phyloP scores from a whole-genome alignment of 208 protist genomes.

The Leishmania braziliensis region DNA sequence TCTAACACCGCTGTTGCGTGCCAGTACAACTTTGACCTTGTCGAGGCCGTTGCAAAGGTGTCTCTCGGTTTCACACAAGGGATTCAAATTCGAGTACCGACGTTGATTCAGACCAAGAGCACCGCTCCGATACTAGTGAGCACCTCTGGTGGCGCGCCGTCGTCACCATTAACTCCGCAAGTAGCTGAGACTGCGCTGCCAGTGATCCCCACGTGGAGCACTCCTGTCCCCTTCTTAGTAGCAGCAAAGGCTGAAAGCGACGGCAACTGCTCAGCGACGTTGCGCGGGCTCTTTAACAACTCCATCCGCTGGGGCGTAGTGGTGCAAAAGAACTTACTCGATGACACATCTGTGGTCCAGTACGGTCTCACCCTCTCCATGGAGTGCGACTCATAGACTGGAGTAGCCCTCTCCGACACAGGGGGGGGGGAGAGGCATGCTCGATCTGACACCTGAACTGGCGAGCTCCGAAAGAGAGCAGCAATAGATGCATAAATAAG shows the following conservation, averaged over 20 bases:
- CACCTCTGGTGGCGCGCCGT: background rate
- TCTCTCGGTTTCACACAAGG: conserved; percentile 81
- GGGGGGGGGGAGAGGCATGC: background rate
- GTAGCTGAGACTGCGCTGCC: background rate
- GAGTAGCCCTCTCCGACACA: background rate
- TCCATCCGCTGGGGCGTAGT: conserved; percentile 77
- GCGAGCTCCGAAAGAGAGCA: background rate
- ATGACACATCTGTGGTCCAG: conserved; percentile 26
- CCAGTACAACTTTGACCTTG: conserved; percentile 72
- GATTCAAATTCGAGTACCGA: conserved; percentile 66
- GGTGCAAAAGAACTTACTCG: conserved; percentile 59
- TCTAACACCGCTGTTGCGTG: conserved; percentile 72
- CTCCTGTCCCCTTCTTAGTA: conserved; percentile 51
- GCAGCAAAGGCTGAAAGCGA: conserved; percentile 77
- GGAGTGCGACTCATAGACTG: conserved; percentile 42
- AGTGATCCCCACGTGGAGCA: conserved; percentile 28
- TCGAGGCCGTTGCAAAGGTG: conserved; percentile 48
- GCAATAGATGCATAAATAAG: background rate
- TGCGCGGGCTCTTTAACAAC: conserved; percentile 74
- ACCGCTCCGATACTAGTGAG: background rate
- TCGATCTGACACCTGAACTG: background rate
- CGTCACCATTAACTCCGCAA: background rate
- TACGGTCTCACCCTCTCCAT: conserved; percentile 73
- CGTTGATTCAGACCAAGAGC: conserved; percentile 29
- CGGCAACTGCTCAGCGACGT: conserved; percentile 61